Evolutionary conservation across 495 filamentous ascomycete species (phyloP).

Genomic region (Penicillium maclennaniae): DNA sequence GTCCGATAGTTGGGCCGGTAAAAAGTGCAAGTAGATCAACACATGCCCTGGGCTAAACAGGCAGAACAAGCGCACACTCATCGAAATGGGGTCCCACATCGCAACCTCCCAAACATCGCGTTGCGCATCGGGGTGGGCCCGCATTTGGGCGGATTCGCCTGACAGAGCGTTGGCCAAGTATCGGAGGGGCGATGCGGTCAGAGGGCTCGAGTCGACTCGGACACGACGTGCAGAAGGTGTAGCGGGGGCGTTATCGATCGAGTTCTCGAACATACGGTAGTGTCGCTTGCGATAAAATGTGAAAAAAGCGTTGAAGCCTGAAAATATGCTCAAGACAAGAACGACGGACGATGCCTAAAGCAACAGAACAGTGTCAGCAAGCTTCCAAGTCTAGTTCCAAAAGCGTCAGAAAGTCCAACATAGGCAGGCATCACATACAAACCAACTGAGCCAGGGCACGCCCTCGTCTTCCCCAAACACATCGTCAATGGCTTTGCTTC

Average conservation of each 20-base stretch:
- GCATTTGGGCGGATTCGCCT: constrained; percentile 58
- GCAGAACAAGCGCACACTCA: constrained; percentile 79
- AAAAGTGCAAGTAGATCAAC: constrained; percentile 79
- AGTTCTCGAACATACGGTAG: constrained; percentile 87
- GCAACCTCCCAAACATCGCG: constrained; percentile 93
- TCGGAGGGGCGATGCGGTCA: constrained; percentile 71
- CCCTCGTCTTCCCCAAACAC: constrained; percentile 74
- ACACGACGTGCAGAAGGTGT: constrained; percentile 90
- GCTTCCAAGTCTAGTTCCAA: not conserved
- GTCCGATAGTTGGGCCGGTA: constrained; percentile 72
- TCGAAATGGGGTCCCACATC: constrained; percentile 87
- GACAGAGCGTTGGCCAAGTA: constrained; percentile 66
- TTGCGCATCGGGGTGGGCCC: constrained; percentile 78
- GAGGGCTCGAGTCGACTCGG: constrained; percentile 81
- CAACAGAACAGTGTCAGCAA: constrained; percentile 2
- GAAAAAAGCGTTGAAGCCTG: constrained; percentile 71
- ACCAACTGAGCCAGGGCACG: constrained; percentile 65
- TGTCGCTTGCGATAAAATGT: constrained; percentile 77
- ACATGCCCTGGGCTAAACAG: constrained; percentile 91
- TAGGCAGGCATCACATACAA: constrained; percentile 58
- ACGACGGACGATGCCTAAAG: constrained; percentile 63
- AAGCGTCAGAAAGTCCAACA: not conserved
- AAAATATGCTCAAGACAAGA: constrained; percentile 60
- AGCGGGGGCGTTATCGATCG: constrained; percentile 66
- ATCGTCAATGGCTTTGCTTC: constrained; percentile 58